Evolutionary conservation across 495 filamentous ascomycete species (phyloP).

Genomic region (Lasiosphaeria hispida): DNA sequence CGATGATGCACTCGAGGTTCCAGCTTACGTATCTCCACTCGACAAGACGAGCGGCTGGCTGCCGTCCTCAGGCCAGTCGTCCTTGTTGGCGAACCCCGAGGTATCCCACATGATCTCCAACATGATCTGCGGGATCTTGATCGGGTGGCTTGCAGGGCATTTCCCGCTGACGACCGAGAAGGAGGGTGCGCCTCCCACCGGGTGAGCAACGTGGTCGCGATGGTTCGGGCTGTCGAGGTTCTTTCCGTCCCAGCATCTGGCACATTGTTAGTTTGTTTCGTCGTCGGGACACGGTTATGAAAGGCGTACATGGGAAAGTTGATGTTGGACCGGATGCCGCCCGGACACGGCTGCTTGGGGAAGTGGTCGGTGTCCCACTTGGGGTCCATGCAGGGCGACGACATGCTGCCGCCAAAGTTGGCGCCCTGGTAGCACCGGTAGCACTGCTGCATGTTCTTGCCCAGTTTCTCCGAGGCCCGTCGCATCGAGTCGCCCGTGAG

Average conservation of each 20-base stretch:
- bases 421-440: conserved; percentile 35
- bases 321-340: conserved; percentile 41
- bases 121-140: conserved; percentile 42
- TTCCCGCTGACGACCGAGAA: conserved; percentile 24
- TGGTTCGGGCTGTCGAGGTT: conserved; percentile 38
- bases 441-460: conserved; percentile 34
- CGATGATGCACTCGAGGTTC: too few relatives aligned
- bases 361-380: conserved; percentile 27
- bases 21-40: conserved; percentile 38
- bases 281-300: not conserved
- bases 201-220: conserved; percentile 35
- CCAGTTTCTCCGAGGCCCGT: conserved; percentile 20
- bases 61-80: conserved; percentile 42
- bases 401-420: conserved; percentile 33
- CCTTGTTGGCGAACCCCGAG: conserved; percentile 36
- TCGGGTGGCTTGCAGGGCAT: conserved; percentile 39
- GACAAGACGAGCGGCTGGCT: conserved; percentile 40
- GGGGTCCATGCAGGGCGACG: conserved; percentile 31
- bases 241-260: conserved; percentile 34
- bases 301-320: conserved; percentile 36
- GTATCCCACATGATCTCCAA: conserved; percentile 39
- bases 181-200: conserved; percentile 21
- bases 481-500: conserved; percentile 26
- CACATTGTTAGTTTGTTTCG: not conserved
- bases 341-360: conserved; percentile 25